Conservation (phyloP, 148 eudicot species). For the Selenicereus undatus region DNA sequence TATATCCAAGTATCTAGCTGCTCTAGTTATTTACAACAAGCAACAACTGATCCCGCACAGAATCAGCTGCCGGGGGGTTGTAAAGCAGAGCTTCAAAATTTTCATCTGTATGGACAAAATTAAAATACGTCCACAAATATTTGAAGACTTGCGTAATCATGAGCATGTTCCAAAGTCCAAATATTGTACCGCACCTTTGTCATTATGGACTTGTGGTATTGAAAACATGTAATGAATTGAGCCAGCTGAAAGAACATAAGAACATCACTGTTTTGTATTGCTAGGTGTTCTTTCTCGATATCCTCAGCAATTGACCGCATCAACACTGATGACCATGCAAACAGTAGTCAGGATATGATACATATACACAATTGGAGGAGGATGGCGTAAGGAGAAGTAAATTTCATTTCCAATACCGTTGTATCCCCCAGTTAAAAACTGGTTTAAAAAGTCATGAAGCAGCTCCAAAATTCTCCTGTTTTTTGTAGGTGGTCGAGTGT, state of each 20-base stretch:
- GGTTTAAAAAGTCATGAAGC: constrained; percentile 64
- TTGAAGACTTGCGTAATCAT: too few species aligned
- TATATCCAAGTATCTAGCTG: too few species aligned
- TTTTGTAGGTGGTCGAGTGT: constrained; percentile 56
- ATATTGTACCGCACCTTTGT: constrained; percentile 45
- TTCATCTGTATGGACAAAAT: too few species aligned
- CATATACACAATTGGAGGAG: neutral
- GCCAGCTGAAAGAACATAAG: constrained; percentile 82
- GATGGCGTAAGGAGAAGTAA: neutral
- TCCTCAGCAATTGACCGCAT: constrained; percentile 82
- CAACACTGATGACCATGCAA: constrained; percentile 47
- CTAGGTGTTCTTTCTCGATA: constrained; percentile 80
- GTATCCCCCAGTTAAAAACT: constrained; percentile 82
- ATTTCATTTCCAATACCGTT: constrained; percentile 50
- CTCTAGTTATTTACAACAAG: too few species aligned
- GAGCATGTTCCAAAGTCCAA: too few species aligned
- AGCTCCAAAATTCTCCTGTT: constrained; percentile 45
- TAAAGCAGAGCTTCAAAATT: too few species aligned
- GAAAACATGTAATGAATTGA: constrained; percentile 77
- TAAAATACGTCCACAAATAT: too few species aligned
- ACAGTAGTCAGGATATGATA: constrained; percentile 1
- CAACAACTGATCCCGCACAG: too few species aligned
- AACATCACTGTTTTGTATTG: constrained; percentile 68
- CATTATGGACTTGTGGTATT: constrained; percentile 53
- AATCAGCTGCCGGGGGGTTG: too few species aligned